Evolutionary conservation across 176 grass and related monocot genomes (phyloP), one percentile per base, ranked within the genome.

Genomic region (Cenchrus fungigraminus): DNA sequence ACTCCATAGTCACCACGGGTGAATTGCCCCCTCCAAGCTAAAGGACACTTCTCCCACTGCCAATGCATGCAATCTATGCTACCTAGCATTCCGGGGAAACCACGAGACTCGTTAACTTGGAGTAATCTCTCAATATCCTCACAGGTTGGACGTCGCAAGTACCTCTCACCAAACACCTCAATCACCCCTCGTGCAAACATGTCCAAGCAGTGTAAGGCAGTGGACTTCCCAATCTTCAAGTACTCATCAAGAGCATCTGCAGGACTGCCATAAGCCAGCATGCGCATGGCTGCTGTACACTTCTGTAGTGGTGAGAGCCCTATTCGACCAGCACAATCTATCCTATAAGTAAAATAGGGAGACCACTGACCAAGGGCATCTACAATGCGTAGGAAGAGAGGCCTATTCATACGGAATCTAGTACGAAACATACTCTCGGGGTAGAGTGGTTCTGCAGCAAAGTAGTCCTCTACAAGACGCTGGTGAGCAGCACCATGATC

Each of bases 291-390:
- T 17, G 54, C 5, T 56, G 54, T 56, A 1, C 54, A 56, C 54
- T 56, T 56, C 6, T 56, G 54, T 2, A 56, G 1, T 56, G 54
- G 15, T 56, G 54, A 56, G 1, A 56, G 54, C 1, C 54, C 54
- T 56, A 17, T 5, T 56, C 8, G 28, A 74, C 50, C 50, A 74
- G 12, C 3, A 34, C 34, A 34, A 34, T 34, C 34, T 34, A 3
- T 34, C 34, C 34, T 34, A 34, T 34, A 34, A 34, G 50, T 74
- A 7, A 74, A 74, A 55, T 74, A 74, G 70, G 70, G 70, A 73
- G 45, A 72, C 69, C 45, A 72, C 45, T 72, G 10, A 3, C 69
- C 45, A 72, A 72, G 69, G 10, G 69, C 0, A 0, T 72, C 4
- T 5, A 50, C 69, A 72, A 72, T 72, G 10, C 20, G 20, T 1